These are phyloP conservation scores for Backusella circina DNA, from an alignment of 192 early-diverging fungal genomes.

Conservation along the genomic window DNA sequence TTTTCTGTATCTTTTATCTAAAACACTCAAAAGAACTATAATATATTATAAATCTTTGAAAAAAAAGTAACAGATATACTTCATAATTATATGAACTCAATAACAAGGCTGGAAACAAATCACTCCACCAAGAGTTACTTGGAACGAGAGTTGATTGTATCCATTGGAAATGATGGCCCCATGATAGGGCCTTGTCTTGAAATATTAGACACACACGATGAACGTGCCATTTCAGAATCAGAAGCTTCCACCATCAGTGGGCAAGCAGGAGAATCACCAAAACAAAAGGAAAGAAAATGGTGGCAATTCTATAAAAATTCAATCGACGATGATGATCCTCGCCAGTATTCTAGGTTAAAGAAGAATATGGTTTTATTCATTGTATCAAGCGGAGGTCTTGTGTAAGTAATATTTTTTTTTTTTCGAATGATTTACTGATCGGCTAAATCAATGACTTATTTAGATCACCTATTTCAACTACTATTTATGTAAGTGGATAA, in stretches of 20 bases:
- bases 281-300: neutral
- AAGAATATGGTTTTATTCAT: conserved; percentile 7
- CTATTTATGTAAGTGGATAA: conserved; percentile 21
- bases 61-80: neutral
- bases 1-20: no score
- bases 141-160: conserved; percentile 1
- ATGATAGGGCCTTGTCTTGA: neutral
- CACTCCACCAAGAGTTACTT: conserved; percentile 5
- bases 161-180: neutral
- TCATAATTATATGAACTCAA: neutral
- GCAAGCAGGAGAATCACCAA: neutral
- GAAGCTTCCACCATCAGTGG: neutral
- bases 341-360: neutral
- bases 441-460: neutral
- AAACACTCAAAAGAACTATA: no score
- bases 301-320: neutral
- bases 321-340: neutral
- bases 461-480: conserved; percentile 22
- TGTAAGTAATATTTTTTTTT: neutral
- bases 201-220: neutral
- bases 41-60: neutral
- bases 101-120: neutral
- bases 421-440: neutral
- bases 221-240: neutral
- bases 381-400: conserved; percentile 1